Percentiles rank a stretch among this genome's conserved stretches.
phyloP scores from a whole-genome alignment of 306 rosid genomes.

The Pyrus bretschneideri region DNA sequence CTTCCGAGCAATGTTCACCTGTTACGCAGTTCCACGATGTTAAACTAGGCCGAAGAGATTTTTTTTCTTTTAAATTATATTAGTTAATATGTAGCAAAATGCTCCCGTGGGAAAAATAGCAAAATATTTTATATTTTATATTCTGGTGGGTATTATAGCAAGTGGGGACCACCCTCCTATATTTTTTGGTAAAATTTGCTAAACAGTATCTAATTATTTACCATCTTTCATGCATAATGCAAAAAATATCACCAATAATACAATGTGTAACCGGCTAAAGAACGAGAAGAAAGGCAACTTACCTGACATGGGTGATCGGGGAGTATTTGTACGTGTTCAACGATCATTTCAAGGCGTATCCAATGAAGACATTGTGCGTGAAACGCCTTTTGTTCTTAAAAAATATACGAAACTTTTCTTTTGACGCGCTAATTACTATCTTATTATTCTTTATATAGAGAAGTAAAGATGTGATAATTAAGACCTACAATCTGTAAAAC shows the following conservation, averaged over 20 bases:
- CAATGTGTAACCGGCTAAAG: too few species aligned
- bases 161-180: not conserved
- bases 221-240: not conserved
- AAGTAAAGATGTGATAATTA: not conserved
- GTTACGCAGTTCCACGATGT: not conserved
- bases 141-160: not conserved
- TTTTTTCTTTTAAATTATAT: too few species aligned
- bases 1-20: not conserved
- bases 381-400: not conserved
- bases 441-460: not conserved
- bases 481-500: not conserved
- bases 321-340: not conserved
- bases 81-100: too few species aligned
- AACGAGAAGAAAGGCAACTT: not conserved
- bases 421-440: not conserved
- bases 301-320: not conserved
- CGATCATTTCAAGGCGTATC: not conserved
- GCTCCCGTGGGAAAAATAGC: not conserved
- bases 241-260: not conserved
- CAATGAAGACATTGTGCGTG: rapidly evolving
- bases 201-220: not conserved
- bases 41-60: too few species aligned
- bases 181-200: not conserved
- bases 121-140: not conserved
- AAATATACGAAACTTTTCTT: not conserved